Percentiles rank a stretch among this genome's conserved stretches.
phyloP scores from a whole-genome alignment of 352 stramenopile species.

The Pythium apleroticum region DNA sequence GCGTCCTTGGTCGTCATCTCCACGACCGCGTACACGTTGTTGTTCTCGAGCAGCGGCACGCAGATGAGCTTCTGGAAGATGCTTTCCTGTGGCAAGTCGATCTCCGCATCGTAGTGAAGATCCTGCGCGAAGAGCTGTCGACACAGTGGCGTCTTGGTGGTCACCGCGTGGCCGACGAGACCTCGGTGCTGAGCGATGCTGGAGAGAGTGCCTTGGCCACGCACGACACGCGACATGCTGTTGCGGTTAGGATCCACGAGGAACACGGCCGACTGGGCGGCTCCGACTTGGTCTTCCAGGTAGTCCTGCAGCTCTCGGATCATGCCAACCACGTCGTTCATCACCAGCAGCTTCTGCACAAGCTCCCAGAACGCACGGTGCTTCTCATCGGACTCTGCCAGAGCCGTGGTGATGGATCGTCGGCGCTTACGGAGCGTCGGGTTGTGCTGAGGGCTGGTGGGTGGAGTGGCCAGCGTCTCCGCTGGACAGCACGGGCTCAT shows the following conservation, averaged over 20 bases:
- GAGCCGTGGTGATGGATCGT: background rate
- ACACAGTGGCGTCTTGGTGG: slow-evolving; percentile 35
- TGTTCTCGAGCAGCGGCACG: slow-evolving; percentile 71
- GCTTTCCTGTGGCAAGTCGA: slow-evolving; percentile 66
- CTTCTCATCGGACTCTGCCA: slow-evolving; percentile 44
- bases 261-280: slow-evolving; percentile 57
- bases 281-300: slow-evolving; percentile 52
- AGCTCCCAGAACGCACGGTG: slow-evolving; percentile 79
- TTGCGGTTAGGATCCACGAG: slow-evolving; percentile 74
- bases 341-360: slow-evolving; percentile 59
- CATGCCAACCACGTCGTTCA: slow-evolving; percentile 81
- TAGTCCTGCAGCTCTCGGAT: slow-evolving; percentile 70
- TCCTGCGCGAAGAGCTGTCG: slow-evolving; percentile 49
- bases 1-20: slow-evolving; percentile 53
- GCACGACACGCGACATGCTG: slow-evolving; percentile 73
- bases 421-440: background rate
- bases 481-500: slow-evolving; percentile 14
- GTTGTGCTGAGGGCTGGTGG: background rate
- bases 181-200: slow-evolving; percentile 49
- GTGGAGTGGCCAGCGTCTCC: background rate
- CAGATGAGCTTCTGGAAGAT: slow-evolving; percentile 64
- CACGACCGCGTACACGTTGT: slow-evolving; percentile 77
- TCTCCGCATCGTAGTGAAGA: slow-evolving; percentile 51
- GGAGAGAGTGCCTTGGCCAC: slow-evolving; percentile 46
- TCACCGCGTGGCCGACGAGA: slow-evolving; percentile 49